Evolutionary conservation across 495 filamentous ascomycete species (phyloP), one percentile per base, ranked within the genome.

Genomic region (Ramalina peruviana): DNA sequence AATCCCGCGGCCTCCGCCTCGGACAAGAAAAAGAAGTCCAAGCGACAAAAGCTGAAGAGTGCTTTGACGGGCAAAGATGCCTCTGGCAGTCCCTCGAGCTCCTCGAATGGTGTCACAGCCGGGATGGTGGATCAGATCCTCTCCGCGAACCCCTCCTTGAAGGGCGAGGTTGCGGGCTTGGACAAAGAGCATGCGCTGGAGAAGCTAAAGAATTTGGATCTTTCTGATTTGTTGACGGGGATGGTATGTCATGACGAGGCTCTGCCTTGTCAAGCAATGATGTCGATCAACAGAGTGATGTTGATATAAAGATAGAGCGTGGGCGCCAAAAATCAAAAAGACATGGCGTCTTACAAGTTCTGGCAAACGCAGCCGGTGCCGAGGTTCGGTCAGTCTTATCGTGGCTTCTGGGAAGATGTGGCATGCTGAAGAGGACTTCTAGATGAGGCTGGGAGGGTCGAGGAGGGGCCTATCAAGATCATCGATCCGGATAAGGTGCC

Each of bases 361-460:
- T 98, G 92, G 92, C 80, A 85, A 62, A 97, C 92, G 33, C 92
- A 98, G 63, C 92, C 92, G 0, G 92, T 98, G 27, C 85, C 86
- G 10, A 79, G 80, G 49, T 95, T 96, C 55, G 81, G 78, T 60
- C 59, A 58, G 52, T 53, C 27, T 12, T 17, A 37, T 21, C 39
- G 16, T 17, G 2, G 25, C 25, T 30, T 33, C 10, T 13, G 21
- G 4, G 46, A 13, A 15, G 16, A 30, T 16, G 6, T 25, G 19
- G 23, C n/a, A 19, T 23, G 20, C 49, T 53, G 52, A 58, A 48
- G 56, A 60, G 27, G 23, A 13, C 16, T 36, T 20, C 21, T 41
- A 56, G 70, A 79, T 12, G 55, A 66, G 44, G 46, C 58, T 41
- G 61, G 59, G 48, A 60, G 66, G 40, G 57, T 63, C 27, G 55